A percentile compares a stretch with the other conserved stretches of the same genome.
Evolutionary conservation across 345 rosid species (phyloP).

Genomic region (Streptanthus diversifolius): DNA sequence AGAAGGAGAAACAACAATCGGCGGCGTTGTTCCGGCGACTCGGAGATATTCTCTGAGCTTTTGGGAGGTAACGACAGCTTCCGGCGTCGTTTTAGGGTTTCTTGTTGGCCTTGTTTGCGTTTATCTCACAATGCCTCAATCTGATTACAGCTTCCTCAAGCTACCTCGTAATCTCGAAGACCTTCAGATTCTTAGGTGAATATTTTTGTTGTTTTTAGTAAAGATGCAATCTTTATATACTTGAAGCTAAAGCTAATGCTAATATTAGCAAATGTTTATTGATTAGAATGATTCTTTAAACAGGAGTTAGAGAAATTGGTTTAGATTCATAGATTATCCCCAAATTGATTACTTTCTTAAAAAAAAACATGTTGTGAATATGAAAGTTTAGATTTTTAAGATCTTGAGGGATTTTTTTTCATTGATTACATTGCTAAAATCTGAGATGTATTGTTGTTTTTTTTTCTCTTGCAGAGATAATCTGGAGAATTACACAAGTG

Average conservation of each 20-base stretch:
- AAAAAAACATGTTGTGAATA: not conserved
- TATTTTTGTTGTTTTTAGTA: not conserved
- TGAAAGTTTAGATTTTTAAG: not conserved
- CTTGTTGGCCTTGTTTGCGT: constrained; percentile 54
- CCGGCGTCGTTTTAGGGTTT: constrained; percentile 59
- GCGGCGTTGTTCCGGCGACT: not conserved
- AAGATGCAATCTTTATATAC: not conserved
- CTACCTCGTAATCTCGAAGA: constrained; percentile 82
- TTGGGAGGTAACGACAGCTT: constrained; percentile 64
- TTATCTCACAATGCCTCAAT: constrained; percentile 80
- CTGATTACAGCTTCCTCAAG: constrained; percentile 96
- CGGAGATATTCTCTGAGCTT: constrained; percentile 50
- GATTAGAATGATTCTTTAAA: no score
- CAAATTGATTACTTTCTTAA: not conserved
- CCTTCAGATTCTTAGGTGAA: constrained; percentile 81
- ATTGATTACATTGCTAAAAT: not conserved
- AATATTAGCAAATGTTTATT: no score
- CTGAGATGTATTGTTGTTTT: no score
- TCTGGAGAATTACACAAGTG: constrained; percentile 83
- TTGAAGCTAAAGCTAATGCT: no score
- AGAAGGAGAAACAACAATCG: constrained; percentile 28
- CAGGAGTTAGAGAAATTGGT: not conserved
- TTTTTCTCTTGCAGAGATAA: constrained; percentile 75
- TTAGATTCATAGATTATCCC: not conserved
- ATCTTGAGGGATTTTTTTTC: not conserved